Base-by-base conservation (phyloP, 1,139 yeast species). In the Yamadazyma sp. region DNA sequence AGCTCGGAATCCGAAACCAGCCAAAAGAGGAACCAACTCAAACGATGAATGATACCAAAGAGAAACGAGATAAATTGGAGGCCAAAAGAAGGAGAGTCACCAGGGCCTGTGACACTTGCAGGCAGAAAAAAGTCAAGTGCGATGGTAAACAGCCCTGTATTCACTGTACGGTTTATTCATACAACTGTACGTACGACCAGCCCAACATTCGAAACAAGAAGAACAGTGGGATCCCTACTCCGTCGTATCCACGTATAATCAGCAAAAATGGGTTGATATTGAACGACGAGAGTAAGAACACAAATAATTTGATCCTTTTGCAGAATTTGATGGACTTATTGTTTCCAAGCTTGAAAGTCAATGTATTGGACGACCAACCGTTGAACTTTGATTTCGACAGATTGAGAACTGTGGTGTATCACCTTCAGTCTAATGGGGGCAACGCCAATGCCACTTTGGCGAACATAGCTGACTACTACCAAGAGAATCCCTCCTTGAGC, bases 141-240 rank as follows among this genome's bases (percentile, higher is more conserved):
- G 94, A 87, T 48, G 96, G 96, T 12, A 79, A 81, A 55, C 82
- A 81, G 51, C 95, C 95, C 1, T 88, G 96, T 62, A 82, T 83
- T 36, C 94, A 86, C 58, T 87, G 96, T 57, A 86, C 96, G 0
- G 96, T 88, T 2, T 89, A 88, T 61, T 81, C 88, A 8, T 87
- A 84, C 59, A 64, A 74, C 43, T 85, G 92, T 59, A 72, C 80
- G 16, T 80, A 83, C 54, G 83, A 82, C 53, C 85, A 83, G 54
- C 92, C 92, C n/a, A 78, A 85, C 27, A 75, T 79, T 46, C 64
- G 92, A 39, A 77, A 79, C 53, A 67, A 61, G 51, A 61, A 60
- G 38, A 59, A 61, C 42, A 53, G 61, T 16, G 69, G 66, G 2
- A 62, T 63, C 9, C 72, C 71, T 1, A 43, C 52, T 1, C 65